A percentile compares a stretch with the other conserved stretches of the same genome.
These are phyloP conservation scores for Claviceps citrina DNA, from an alignment of 2,329 filamentous ascomycete species.

Conservation along the genomic window DNA sequence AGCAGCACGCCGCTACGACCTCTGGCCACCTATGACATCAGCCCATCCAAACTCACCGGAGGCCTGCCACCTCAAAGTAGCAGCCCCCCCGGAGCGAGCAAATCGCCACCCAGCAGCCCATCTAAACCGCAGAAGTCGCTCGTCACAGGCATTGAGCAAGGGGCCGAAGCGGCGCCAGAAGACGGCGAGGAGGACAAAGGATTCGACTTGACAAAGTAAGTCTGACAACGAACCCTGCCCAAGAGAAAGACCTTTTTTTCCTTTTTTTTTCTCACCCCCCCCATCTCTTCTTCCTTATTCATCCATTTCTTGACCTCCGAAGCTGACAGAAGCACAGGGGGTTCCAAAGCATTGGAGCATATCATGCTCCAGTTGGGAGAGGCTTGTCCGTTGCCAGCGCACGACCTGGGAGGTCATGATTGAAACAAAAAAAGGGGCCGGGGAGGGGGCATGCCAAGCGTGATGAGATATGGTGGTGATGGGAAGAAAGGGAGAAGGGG, in stretches of 20 bases:
- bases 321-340: slow-evolving; percentile 30
- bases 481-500: too few species aligned
- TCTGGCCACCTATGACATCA: slow-evolving; percentile 36
- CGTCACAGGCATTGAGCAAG: slow-evolving; percentile 9
- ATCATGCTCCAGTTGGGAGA: slow-evolving; percentile 39
- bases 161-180: slow-evolving; percentile 18
- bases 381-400: slow-evolving; percentile 29
- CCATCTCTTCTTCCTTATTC: too few species aligned
- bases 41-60: slow-evolving; percentile 37
- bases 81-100: slow-evolving; percentile 36
- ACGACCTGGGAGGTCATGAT: slow-evolving; percentile 20
- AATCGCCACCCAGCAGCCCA: slow-evolving; percentile 39
- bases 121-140: slow-evolving; percentile 25
- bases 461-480: too few species aligned
- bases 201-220: slow-evolving; percentile 45
- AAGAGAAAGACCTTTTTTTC: background rate
- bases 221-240: background rate
- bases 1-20: slow-evolving; percentile 53
- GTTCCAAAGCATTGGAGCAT: slow-evolving; percentile 50
- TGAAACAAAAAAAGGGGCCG: background rate
- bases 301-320: too few species aligned
- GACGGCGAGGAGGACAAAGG: slow-evolving; percentile 32
- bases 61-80: slow-evolving; percentile 36
- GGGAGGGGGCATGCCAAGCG: too few species aligned
- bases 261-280: background rate